A percentile compares a stretch with the other conserved stretches of the same genome.
phyloP scores from a whole-genome alignment of 495 filamentous ascomycete genomes.

The Podospora appendiculata region DNA sequence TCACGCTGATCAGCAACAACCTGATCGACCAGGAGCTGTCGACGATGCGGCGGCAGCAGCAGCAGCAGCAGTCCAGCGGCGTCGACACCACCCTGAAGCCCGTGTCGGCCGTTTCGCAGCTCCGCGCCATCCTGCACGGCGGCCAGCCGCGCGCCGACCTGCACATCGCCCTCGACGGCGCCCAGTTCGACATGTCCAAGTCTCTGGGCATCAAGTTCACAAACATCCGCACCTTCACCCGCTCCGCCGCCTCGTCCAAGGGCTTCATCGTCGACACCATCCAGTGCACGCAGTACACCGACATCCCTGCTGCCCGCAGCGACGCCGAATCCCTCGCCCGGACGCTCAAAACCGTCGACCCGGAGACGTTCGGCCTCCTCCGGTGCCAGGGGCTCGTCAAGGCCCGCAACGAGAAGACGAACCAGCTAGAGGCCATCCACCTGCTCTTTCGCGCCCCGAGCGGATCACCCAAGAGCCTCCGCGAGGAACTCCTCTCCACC shows the following conservation, averaged over 20 bases:
- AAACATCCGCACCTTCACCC: too few species aligned
- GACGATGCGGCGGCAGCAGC: slow-evolving; percentile 19
- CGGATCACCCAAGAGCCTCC: slow-evolving; percentile 1
- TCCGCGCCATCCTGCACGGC: too few species aligned
- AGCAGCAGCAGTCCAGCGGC: background rate
- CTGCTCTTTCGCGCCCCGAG: slow-evolving; percentile 13
- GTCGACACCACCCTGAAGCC: background rate
- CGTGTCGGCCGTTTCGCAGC: too few species aligned
- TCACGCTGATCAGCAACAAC: slow-evolving; percentile 5
- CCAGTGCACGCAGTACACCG: slow-evolving; percentile 8
- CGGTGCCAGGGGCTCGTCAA: slow-evolving; percentile 30
- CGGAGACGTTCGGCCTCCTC: slow-evolving; percentile 41
- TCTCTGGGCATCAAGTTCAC: too few species aligned
- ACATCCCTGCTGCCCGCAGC: slow-evolving; percentile 6
- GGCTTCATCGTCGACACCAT: slow-evolving; percentile 13
- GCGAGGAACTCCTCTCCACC: background rate
- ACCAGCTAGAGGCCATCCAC: slow-evolving; percentile 1
- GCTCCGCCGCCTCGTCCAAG: background rate
- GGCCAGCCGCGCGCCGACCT: too few species aligned
- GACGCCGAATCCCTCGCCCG: slow-evolving; percentile 36
- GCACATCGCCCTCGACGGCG: too few species aligned
- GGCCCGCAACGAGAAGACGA: background rate
- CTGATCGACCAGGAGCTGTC: slow-evolving; percentile 17
- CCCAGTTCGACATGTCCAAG: too few species aligned
- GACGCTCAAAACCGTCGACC: slow-evolving; percentile 27